These are phyloP conservation scores for Biscogniauxia mediterranea DNA, from an alignment of 2,329 filamentous ascomycete species.

Conservation along the genomic window DNA sequence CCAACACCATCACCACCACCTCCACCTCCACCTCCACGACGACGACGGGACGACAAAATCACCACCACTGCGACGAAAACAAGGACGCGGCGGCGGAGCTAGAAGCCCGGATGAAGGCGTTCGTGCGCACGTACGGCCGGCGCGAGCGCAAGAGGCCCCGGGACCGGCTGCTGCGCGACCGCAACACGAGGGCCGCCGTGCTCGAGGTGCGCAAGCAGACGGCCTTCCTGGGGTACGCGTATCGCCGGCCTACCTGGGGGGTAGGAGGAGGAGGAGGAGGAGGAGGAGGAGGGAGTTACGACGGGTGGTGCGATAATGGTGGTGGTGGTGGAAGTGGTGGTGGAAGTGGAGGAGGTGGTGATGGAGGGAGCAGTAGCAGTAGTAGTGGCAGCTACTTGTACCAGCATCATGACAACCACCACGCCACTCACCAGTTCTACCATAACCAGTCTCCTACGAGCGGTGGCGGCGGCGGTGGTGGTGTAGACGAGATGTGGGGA, in stretches of 20 bases:
- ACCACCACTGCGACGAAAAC: background rate
- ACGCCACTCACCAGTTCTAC: too few relatives aligned
- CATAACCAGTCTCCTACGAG: too few relatives aligned
- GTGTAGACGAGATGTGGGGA: too few relatives aligned
- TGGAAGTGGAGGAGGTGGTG: background rate
- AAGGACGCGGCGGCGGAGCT: slow-evolving; percentile 31
- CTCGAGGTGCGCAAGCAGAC: slow-evolving; percentile 77
- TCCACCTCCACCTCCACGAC: background rate
- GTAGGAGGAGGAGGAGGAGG: slow-evolving; percentile 1
- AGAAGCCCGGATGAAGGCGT: slow-evolving; percentile 42
- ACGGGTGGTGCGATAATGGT: background rate
- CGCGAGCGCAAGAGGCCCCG: slow-evolving; percentile 76
- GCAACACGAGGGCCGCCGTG: slow-evolving; percentile 61
- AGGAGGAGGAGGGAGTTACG: background rate
- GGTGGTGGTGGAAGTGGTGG: background rate
- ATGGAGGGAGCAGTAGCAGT: background rate
- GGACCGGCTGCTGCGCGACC: slow-evolving; percentile 82
- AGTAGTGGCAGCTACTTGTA: too few relatives aligned
- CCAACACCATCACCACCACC: background rate
- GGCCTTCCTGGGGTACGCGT: slow-evolving; percentile 89
- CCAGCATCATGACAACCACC: too few relatives aligned
- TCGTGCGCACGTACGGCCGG: slow-evolving; percentile 50
- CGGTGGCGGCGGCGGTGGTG: too few relatives aligned
- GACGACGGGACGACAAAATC: background rate
- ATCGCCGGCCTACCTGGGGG: slow-evolving; percentile 50